Evolutionary conservation across 495 filamentous ascomycete species (phyloP).

Genomic region (Tuber indicum): DNA sequence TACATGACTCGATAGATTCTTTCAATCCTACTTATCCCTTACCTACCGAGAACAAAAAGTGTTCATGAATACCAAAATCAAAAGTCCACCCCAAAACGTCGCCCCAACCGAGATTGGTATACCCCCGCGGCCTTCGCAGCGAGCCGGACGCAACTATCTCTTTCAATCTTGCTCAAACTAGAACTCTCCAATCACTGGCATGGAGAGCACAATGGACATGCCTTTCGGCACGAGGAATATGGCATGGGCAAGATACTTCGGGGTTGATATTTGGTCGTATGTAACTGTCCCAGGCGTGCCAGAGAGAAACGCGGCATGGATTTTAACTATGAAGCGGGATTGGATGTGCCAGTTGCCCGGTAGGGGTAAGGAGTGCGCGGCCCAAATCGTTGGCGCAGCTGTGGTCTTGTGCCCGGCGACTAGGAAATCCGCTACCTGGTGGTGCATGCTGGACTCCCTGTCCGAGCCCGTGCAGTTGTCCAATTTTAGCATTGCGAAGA

Average conservation of each 20-base stretch:
- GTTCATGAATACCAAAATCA: too few species aligned
- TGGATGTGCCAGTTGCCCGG: conserved; percentile 41
- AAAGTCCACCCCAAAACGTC: too few species aligned
- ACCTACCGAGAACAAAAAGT: conserved; percentile 46
- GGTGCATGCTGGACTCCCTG: conserved; percentile 68
- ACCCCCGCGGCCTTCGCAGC: too few species aligned
- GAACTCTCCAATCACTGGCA: conserved; percentile 51
- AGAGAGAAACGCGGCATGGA: too few species aligned
- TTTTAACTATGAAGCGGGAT: too few species aligned
- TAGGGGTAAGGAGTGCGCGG: conserved; percentile 49
- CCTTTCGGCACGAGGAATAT: conserved; percentile 30
- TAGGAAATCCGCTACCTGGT: conserved; percentile 97
- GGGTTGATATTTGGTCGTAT: conserved; percentile 39
- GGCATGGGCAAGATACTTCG: too few species aligned
- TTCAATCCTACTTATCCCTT: too few species aligned
- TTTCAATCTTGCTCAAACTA: conserved; percentile 55
- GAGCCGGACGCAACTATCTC: conserved; percentile 13
- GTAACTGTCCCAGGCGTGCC: conserved; percentile 39
- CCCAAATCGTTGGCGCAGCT: conserved; percentile 54
- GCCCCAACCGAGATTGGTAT: too few species aligned
- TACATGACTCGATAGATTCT: conserved; percentile 45
- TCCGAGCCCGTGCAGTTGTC: conserved; percentile 53
- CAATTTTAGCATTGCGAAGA: conserved; percentile 71
- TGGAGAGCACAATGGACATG: conserved; percentile 53
- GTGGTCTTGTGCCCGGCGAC: conserved; percentile 76